A percentile compares a stretch with the other conserved stretches of the same genome.
Evolutionary conservation across 192 early-diverging fungal species (phyloP).

Genomic region (Gorgonomyces haynaldii): DNA sequence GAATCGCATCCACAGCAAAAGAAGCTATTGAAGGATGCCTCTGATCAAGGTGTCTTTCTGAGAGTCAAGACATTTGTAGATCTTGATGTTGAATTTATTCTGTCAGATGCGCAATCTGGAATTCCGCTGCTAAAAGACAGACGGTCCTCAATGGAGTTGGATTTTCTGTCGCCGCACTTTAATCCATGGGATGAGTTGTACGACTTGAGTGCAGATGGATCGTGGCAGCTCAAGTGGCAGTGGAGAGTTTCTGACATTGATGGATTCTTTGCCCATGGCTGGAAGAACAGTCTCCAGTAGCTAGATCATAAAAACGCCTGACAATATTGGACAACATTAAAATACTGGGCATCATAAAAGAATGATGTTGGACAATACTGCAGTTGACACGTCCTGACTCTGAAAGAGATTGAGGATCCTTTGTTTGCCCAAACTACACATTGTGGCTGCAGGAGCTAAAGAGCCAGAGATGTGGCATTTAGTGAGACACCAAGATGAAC

Average conservation of each 20-base stretch:
- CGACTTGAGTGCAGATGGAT: conserved; percentile 13
- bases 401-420: no score
- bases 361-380: no score
- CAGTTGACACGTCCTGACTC: no score
- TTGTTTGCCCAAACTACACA: no score
- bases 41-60: conserved; percentile 26
- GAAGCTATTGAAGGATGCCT: conserved; percentile 23
- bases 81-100: conserved; percentile 18
- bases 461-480: no score
- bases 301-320: no score
- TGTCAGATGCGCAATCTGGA: conserved; percentile 13
- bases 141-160: conserved; percentile 21
- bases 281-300: no score
- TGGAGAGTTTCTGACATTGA: conserved; percentile 28
- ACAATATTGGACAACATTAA: no score
- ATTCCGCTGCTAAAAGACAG: conserved; percentile 29
- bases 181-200: conserved; percentile 40
- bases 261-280: no score
- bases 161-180: conserved; percentile 36
- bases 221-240: conserved; percentile 24
- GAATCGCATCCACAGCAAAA: conserved; percentile 21
- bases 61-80: conserved; percentile 17
- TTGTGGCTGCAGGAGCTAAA: no score
- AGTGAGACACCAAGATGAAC: no score
- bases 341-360: no score